These are phyloP conservation scores for Pseudohyphozyma bogoriensis DNA, from an alignment of 768 basidiomycete genomes.

Conservation along the genomic window DNA sequence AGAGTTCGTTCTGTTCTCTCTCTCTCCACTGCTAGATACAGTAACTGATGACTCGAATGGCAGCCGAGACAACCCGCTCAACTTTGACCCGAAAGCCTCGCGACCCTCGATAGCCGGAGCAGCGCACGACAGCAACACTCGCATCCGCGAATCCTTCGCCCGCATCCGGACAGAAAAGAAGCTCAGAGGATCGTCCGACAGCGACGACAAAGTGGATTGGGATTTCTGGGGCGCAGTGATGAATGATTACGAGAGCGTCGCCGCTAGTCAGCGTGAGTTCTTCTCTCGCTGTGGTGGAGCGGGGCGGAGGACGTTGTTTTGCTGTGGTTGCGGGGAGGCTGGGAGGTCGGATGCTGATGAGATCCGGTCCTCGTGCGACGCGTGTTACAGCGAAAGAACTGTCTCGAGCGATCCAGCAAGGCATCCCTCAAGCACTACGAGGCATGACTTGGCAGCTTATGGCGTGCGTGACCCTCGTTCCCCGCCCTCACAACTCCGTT, in stretches of 20 bases:
- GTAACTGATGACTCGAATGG: background rate
- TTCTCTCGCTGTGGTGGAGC: background rate
- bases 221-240: constrained; percentile 95
- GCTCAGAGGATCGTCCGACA: background rate
- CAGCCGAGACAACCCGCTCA: background rate
- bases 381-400: constrained; percentile 51
- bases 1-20: background rate
- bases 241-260: constrained; percentile 79
- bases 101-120: no score
- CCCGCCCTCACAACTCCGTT: constrained; percentile 3
- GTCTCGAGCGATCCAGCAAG: constrained; percentile 79
- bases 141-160: background rate
- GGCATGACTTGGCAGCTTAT: constrained; percentile 98
- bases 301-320: no score
- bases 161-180: background rate
- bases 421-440: constrained; percentile 75
- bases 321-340: background rate
- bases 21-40: background rate
- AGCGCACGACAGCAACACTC: background rate
- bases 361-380: background rate
- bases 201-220: no score
- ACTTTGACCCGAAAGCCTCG: background rate
- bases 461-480: constrained; percentile 39
- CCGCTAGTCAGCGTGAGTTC: constrained; percentile 37
- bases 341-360: background rate